phyloP scores from a whole-genome alignment of 257 asterid genomes.

The Scutellaria minor region DNA sequence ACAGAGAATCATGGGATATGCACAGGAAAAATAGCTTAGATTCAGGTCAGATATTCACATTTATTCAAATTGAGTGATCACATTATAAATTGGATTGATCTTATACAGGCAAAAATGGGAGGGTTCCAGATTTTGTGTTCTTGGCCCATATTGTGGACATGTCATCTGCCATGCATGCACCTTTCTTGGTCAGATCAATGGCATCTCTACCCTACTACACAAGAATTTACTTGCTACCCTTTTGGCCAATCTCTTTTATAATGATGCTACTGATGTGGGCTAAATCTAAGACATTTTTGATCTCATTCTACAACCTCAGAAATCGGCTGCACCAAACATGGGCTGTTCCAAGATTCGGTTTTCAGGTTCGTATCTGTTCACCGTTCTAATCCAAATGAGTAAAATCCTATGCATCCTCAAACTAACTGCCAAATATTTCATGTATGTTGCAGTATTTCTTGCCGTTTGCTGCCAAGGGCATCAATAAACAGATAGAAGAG shows the following conservation, averaged over 20 bases:
- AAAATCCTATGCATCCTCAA: neutral
- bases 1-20: slow-evolving; percentile 72
- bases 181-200: slow-evolving; percentile 55
- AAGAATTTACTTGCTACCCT: slow-evolving; percentile 50
- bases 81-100: neutral
- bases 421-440: neutral
- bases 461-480: slow-evolving; percentile 84
- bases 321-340: slow-evolving; percentile 80
- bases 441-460: slow-evolving; percentile 69
- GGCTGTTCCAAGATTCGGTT: slow-evolving; percentile 91
- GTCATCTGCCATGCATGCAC: slow-evolving; percentile 76
- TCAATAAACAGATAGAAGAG: slow-evolving; percentile 76
- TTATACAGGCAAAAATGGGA: slow-evolving; percentile 59
- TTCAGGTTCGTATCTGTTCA: slow-evolving; percentile 59
- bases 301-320: slow-evolving; percentile 69
- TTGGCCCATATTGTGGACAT: slow-evolving; percentile 89
- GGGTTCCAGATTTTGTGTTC: slow-evolving; percentile 88
- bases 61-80: neutral
- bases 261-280: slow-evolving; percentile 86
- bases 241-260: slow-evolving; percentile 54
- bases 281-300: slow-evolving; percentile 73
- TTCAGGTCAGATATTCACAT: slow-evolving; percentile 52
- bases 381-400: neutral
- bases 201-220: slow-evolving; percentile 66
- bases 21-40: slow-evolving; percentile 56